Percentiles rank a stretch among this genome's conserved stretches.
These are phyloP conservation scores for Termitomyces bulborhizus DNA, from an alignment of 768 basidiomycete species.

Conservation along the genomic window DNA sequence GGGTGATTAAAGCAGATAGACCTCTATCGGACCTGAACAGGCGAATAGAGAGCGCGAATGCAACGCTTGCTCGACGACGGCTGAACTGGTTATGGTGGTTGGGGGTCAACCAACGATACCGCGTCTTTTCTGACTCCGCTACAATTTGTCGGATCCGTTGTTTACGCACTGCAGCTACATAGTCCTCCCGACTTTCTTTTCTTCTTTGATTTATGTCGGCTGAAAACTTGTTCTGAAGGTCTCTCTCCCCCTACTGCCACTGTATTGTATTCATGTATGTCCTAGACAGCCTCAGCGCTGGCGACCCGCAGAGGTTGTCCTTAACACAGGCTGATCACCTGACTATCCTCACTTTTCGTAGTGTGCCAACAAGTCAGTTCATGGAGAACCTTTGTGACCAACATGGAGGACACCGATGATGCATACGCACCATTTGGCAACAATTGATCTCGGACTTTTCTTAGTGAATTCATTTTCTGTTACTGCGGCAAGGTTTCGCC, in stretches of 20 bases:
- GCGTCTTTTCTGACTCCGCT: conserved; percentile 38
- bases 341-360: neutral
- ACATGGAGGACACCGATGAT: neutral
- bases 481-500: no score
- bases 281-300: neutral
- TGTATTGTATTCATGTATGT: neutral
- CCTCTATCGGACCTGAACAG: conserved; percentile 18
- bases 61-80: conserved; percentile 21
- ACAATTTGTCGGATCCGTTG: conserved; percentile 30
- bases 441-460: neutral
- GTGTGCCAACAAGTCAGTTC: neutral
- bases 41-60: conserved; percentile 18
- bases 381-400: neutral
- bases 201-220: neutral
- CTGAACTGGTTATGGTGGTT: conserved; percentile 35
- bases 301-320: neutral
- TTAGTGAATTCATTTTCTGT: no score
- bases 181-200: neutral
- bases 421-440: no score
- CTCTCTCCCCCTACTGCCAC: neutral
- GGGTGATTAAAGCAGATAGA: conserved; percentile 11
- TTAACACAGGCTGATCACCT: neutral
- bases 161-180: conserved; percentile 3
- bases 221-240: neutral
- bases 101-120: conserved; percentile 41